Base-by-base conservation (phyloP, 2,329 filamentous ascomycete species). In the Colletotrichum salicis region DNA sequence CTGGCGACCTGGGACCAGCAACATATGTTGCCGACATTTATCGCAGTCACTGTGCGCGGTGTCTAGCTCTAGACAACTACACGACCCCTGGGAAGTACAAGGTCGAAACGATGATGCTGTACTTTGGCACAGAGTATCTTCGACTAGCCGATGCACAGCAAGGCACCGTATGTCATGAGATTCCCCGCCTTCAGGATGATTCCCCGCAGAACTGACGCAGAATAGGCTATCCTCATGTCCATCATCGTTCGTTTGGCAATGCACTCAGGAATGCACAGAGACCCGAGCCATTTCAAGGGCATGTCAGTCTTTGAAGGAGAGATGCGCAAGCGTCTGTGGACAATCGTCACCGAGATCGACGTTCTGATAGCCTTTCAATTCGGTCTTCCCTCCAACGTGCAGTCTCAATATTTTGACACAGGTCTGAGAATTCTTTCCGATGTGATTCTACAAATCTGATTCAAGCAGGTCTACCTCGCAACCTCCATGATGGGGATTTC, bases 241-340 rank as follows among this genome's bases (percentile, higher is more conserved):
- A 77, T 77, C 0, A 76, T 77, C 0, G 78, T 84, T 1, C 79
- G 80, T 5, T 66, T 84, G 1, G 78, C 79, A 41, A 75, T 84
- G 73, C 79, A 78, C 11, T 82, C 82, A 80, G 82, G 82, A 0
- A 84, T 84, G 69, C 85, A 87, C 69, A 75, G 84, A 67, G 85
- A 87, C 70, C 79, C 83, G 0, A 79, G 76, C 10, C 80, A 83
- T 61, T 86, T 85, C 74, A 76, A 78, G 2, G 77, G 76, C 5
- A 81, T 86, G 41, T 80, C 81, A 0, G 76, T 78, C 0, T 85
- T 86, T 58, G 73, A 81, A 1, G 79, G 81, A 1, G 85, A 86
- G 73, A 86, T 87, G 84, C 78, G 85, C 29, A 78, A 82, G 48
- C 78, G 85, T 1, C 73, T 82, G 0, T 87, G 85, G 85, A 77